Evolutionary conservation across 495 filamentous ascomycete genomes (phyloP).

Genomic region (Aspergillus sclerotioniger): DNA sequence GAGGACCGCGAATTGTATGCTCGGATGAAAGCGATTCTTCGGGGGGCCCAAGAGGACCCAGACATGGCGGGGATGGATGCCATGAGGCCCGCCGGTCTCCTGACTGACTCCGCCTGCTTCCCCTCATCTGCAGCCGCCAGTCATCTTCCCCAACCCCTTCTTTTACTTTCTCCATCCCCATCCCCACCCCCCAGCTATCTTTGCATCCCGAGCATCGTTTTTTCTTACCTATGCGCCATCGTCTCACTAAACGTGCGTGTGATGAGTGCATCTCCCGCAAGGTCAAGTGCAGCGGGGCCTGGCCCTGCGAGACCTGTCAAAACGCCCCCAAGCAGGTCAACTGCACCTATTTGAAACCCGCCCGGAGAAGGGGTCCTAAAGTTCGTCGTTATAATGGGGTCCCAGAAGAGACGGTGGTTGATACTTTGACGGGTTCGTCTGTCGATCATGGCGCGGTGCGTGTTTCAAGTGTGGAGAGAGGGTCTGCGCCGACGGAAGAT

Average conservation of each 20-base stretch:
- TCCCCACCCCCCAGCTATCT: not conserved
- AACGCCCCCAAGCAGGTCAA: conserved; percentile 17
- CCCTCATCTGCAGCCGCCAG: not conserved
- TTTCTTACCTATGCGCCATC: conserved; percentile 17
- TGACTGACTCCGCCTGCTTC: not conserved
- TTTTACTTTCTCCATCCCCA: not conserved
- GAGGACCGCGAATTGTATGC: not conserved
- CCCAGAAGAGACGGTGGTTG: not conserved
- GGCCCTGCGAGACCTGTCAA: conserved; percentile 31
- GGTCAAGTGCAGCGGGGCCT: conserved; percentile 32
- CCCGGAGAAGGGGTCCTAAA: conserved; percentile 31
- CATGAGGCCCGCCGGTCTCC: not conserved
- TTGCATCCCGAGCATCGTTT: not conserved
- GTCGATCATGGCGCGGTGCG: not conserved
- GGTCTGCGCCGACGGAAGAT: not conserved
- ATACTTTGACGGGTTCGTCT: not conserved
- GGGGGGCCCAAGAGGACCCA: not conserved
- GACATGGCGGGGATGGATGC: no score
- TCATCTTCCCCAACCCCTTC: not conserved
- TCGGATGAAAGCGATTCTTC: conserved; percentile 6
- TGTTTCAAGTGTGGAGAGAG: not conserved
- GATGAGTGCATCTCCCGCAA: conserved; percentile 34
- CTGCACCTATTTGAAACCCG: conserved; percentile 33
- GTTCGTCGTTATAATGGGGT: conserved; percentile 9
- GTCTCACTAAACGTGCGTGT: conserved; percentile 30